Percentiles rank a stretch among this genome's conserved stretches.
phyloP scores from a whole-genome alignment of 179 eudicot genomes.

The Silene noctiflora region DNA sequence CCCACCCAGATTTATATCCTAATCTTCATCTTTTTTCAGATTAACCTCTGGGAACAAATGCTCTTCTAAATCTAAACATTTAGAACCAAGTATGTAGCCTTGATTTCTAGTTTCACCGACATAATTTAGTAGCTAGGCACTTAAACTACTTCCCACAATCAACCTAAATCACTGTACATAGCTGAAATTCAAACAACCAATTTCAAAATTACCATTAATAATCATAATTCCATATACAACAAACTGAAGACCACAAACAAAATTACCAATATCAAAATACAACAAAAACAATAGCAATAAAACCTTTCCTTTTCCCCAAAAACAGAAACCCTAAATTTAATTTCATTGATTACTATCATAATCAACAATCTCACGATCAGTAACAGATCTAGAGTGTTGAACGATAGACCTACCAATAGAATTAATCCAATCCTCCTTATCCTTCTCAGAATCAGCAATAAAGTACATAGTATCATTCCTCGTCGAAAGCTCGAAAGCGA shows the following conservation, averaged over 20 bases:
- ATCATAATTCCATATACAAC: conserved; percentile 15
- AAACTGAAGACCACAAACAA: neutral
- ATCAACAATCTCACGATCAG: conserved; percentile 70
- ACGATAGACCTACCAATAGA: conserved; percentile 89
- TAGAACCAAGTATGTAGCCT: too few species aligned
- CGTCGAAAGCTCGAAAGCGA: conserved; percentile 79
- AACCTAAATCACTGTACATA: too few species aligned
- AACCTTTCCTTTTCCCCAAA: too few species aligned
- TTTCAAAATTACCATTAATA: neutral
- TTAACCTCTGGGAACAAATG: neutral
- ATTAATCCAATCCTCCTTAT: conserved; percentile 94
- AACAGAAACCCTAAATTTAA: too few species aligned
- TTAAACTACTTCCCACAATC: too few species aligned
- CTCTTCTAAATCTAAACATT: too few species aligned
- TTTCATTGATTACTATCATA: conserved; percentile 49
- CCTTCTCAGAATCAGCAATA: conserved; percentile 84
- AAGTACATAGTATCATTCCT: conserved; percentile 71
- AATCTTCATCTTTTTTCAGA: too few species aligned
- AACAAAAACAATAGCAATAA: neutral
- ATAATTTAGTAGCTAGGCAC: too few species aligned
- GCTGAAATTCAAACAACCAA: neutral
- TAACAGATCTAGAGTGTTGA: conserved; percentile 73
- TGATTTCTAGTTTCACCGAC: too few species aligned
- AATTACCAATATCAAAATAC: conserved; percentile 6
- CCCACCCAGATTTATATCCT: too few species aligned